Percentiles rank a stretch among this genome's conserved stretches.
phyloP scores from a whole-genome alignment of 768 basidiomycete species.

The Leccinum aurantiacum region DNA sequence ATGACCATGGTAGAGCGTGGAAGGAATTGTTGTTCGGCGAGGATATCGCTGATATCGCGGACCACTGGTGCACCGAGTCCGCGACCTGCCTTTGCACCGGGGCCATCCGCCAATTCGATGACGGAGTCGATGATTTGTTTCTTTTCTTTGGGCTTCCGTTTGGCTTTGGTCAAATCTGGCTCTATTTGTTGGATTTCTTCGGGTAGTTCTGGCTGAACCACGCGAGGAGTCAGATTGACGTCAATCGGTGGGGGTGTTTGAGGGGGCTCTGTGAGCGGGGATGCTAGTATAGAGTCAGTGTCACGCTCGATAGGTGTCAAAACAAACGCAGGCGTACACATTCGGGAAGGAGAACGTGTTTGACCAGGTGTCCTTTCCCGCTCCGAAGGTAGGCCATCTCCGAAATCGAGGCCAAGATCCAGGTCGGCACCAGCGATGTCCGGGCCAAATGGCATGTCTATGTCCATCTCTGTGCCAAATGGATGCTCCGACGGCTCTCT shows the following conservation, averaged over 20 bases:
- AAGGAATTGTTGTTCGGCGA: conserved; percentile 80
- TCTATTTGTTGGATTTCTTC: conserved; percentile 37
- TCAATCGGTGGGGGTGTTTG: conserved; percentile 72
- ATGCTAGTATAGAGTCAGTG: conserved; percentile 46
- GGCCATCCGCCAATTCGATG: conserved; percentile 75
- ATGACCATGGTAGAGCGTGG: conserved; percentile 83
- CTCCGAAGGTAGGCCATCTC: conserved; percentile 48
- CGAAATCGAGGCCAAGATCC: conserved; percentile 72
- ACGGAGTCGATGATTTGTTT: conserved; percentile 90
- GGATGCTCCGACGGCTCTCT: conserved; percentile 67
- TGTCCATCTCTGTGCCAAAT: conserved; percentile 53
- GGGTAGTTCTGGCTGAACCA: conserved; percentile 41
- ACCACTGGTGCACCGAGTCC: conserved; percentile 57
- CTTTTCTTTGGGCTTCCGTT: conserved; percentile 66
- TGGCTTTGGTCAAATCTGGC: conserved; percentile 35
- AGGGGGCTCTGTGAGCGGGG: conserved; percentile 74
- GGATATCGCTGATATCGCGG: conserved; percentile 63
- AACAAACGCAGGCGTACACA: conserved; percentile 51
- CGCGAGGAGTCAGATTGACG: conserved; percentile 47
- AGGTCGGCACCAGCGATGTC: conserved; percentile 56
- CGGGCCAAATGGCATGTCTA: conserved; percentile 51
- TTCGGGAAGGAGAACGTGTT: conserved; percentile 63
- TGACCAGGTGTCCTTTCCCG: conserved; percentile 58
- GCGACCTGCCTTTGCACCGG: conserved; percentile 53
- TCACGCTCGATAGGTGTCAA: conserved; percentile 1